A percentile compares a stretch with the other conserved stretches of the same genome.
Evolutionary conservation across 1,139 yeast genomes (phyloP).

Genomic region (Candida gigantensis): DNA sequence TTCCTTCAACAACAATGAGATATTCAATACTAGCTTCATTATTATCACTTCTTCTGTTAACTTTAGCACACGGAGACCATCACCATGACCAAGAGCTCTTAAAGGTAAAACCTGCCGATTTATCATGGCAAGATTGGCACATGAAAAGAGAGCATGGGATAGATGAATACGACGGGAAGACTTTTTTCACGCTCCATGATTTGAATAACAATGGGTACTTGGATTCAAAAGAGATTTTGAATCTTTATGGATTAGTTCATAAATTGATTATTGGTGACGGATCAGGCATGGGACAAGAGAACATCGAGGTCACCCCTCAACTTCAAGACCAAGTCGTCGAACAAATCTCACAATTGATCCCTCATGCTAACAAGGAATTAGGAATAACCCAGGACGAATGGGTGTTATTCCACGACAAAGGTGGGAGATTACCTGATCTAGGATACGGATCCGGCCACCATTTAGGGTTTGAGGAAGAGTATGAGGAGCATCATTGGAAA

Average conservation of each 20-base stretch:
- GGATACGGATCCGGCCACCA: constrained; percentile 98
- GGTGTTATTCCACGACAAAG: constrained; percentile 57
- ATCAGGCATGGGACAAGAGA: constrained; percentile 74
- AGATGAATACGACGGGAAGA: constrained; percentile 69
- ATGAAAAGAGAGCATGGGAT: constrained; percentile 86
- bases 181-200: constrained; percentile 86
- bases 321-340: constrained; percentile 57
- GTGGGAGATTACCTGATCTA: constrained; percentile 84
- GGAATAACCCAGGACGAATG: constrained; percentile 69
- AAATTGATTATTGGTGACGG: constrained; percentile 83
- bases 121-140: constrained; percentile 81
- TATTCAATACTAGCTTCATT: background rate
- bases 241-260: constrained; percentile 77
- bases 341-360: constrained; percentile 60
- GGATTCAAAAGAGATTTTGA: constrained; percentile 67
- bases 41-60: background rate
- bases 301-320: constrained; percentile 48
- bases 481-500: constrained; percentile 94
- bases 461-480: constrained; percentile 89
- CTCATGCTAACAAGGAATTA: constrained; percentile 65
- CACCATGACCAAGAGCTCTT: constrained; percentile 12
- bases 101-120: constrained; percentile 45
- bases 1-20: background rate
- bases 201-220: constrained; percentile 52
- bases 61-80: constrained; percentile 21